Base-by-base conservation (phyloP, 2,329 filamentous ascomycete species). In the Pyricularia sp. region DNA sequence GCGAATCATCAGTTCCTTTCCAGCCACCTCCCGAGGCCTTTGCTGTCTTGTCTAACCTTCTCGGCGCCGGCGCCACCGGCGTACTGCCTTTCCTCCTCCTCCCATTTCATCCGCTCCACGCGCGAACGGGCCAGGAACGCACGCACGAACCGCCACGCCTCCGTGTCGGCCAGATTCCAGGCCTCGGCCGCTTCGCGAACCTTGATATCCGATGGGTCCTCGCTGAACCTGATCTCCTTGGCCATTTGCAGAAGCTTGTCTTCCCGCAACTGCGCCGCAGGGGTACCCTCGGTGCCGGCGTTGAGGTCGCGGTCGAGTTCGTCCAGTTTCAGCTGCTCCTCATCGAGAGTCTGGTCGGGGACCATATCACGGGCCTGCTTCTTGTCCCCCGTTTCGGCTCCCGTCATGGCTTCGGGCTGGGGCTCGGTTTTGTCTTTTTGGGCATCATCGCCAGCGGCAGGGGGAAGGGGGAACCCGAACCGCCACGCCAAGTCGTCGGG, bases 401-500 rank as follows among this genome's bases (percentile, higher is more conserved):
- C 53, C 6, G 5, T 26, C 40, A 73, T 75, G 2, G 74, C 76
- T 59, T 77, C 74, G n/a, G 79, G 76, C 70, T 87, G 82, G 1
- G 84, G 82, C 1, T 87, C 82, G 1, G 84, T 82, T 1, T 82
- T 81, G 69, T 82, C 78, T 16, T 82, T 83, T 67, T 82, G 82
- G 61, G 80, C 82, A 31, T 80, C 78, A 55, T 81, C 75, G 4
- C 82, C 78, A 12, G 78, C 76, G 64, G 67, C 67, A 35, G 65
- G 67, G 26, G 70, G 70, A 10, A 97, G 81, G 16, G 81, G 79
- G 75, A 97, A 97, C 64, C 93, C 94, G 73, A 97, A 91, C 69
- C 88, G 84, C 91, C 92, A 97, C 72, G 93, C 88, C 2, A 96
- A 78, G 68, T 94, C 89, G n/a, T 82, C 74, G 3, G 88, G 85